These are phyloP conservation scores for Tetrapisispora taiwanensis DNA, from an alignment of 805 yeast species.

Conservation along the genomic window DNA sequence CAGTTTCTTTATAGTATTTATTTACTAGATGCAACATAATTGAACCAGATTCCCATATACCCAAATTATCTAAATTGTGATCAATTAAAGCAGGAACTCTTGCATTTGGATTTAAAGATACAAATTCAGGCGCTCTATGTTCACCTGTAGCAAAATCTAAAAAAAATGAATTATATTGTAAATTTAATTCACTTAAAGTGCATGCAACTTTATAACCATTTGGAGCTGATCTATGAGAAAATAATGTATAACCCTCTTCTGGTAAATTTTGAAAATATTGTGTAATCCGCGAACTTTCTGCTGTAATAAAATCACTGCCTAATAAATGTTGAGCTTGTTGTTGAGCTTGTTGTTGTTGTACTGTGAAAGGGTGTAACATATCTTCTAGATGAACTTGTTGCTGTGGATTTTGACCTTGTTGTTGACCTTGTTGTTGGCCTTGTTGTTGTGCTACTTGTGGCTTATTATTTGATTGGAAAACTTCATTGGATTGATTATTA, in stretches of 20 bases:
- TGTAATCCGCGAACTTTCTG: conserved; percentile 49
- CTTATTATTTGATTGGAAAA: neutral
- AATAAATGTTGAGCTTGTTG: conserved; percentile 18
- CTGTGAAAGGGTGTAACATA: conserved; percentile 10
- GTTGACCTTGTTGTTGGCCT: conserved; percentile 10
- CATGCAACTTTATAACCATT: conserved; percentile 95
- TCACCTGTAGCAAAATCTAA: conserved; percentile 83
- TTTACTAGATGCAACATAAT: conserved; percentile 75
- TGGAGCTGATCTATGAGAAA: conserved; percentile 82
- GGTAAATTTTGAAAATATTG: conserved; percentile 71
- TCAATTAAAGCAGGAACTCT: conserved; percentile 91
- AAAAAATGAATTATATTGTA: conserved; percentile 70
- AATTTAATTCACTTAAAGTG: conserved; percentile 70
- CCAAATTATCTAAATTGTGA: conserved; percentile 66
- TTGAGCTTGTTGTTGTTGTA: conserved; percentile 8
- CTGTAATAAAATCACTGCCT: conserved; percentile 19
- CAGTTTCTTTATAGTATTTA: conserved; percentile 49
- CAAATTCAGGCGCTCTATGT: conserved; percentile 88
- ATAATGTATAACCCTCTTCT: conserved; percentile 70
- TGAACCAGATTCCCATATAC: conserved; percentile 94
- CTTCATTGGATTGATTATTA: conserved; percentile 9
- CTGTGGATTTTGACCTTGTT: conserved; percentile 15
- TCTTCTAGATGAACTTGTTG: conserved; percentile 22
- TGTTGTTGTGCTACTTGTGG: conserved; percentile 15
- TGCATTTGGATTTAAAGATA: conserved; percentile 90